phyloP scores from a whole-genome alignment of 176 grass and related monocot genomes.

The Triticum turgidum region DNA sequence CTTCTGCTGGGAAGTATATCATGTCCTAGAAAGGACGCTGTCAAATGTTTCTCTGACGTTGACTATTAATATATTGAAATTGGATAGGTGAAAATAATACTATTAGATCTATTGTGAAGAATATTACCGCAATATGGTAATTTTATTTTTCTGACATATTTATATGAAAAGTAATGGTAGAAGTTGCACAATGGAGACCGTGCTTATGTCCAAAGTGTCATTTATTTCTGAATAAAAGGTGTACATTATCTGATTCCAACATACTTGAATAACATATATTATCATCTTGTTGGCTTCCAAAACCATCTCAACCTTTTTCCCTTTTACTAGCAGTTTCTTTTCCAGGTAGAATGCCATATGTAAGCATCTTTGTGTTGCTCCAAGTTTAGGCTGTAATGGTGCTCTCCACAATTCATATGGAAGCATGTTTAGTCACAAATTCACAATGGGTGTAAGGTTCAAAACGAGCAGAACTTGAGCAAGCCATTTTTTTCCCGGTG shows the following conservation, averaged over 20 bases:
- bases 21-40: not conserved
- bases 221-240: not conserved
- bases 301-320: not conserved
- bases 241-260: slow-evolving; percentile 18
- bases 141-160: not conserved
- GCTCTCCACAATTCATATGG: not conserved
- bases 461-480: not conserved
- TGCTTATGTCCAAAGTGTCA: not conserved
- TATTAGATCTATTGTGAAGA: not conserved
- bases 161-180: not conserved
- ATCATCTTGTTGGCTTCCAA: not conserved
- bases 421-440: not conserved
- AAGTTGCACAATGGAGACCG: not conserved
- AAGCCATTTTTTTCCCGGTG: not conserved
- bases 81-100: not conserved
- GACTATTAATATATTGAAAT: not conserved
- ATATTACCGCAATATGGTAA: not conserved
- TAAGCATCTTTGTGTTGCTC: slow-evolving; percentile 1
- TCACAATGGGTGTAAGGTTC: not conserved
- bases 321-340: not conserved
- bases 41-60: not conserved
- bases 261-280: not conserved
- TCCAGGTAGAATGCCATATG: not conserved
- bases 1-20: not conserved
- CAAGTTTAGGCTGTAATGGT: not conserved